These are phyloP conservation scores for Paraphoma chrysanthemicola DNA, from an alignment of 2,329 filamentous ascomycete genomes.

Conservation along the genomic window DNA sequence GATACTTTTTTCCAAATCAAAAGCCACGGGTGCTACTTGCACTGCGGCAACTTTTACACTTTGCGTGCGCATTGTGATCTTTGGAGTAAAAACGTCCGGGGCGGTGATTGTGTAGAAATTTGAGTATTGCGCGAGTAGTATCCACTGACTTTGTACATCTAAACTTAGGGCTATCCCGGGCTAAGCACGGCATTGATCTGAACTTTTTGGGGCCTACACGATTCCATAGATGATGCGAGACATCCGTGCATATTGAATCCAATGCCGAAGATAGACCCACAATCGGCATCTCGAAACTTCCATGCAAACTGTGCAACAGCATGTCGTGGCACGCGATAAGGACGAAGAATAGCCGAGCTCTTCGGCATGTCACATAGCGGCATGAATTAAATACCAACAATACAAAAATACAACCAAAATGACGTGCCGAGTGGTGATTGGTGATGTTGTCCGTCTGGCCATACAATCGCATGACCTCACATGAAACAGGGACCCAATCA, in stretches of 20 bases:
- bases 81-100: neutral
- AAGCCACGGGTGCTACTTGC: constrained; percentile 51
- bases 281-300: constrained; percentile 3
- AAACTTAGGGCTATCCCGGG: too few relatives aligned
- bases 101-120: neutral
- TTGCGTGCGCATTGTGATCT: neutral
- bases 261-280: constrained; percentile 9
- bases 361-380: neutral
- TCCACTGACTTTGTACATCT: too few relatives aligned
- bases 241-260: neutral
- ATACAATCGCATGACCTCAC: neutral
- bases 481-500: neutral
- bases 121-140: too few relatives aligned
- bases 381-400: too few relatives aligned
- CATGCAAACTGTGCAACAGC: neutral
- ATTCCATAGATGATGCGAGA: too few relatives aligned
- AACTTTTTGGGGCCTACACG: too few relatives aligned
- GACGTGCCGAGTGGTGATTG: neutral
- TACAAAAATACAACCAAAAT: neutral
- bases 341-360: neutral
- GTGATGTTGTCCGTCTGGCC: neutral
- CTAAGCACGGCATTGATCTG: too few relatives aligned
- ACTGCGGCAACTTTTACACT: constrained; percentile 50
- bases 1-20: constrained; percentile 48
- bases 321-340: neutral